Base-by-base conservation (phyloP, 2,329 filamentous ascomycete species). In the Chaetomium sp. region DNA sequence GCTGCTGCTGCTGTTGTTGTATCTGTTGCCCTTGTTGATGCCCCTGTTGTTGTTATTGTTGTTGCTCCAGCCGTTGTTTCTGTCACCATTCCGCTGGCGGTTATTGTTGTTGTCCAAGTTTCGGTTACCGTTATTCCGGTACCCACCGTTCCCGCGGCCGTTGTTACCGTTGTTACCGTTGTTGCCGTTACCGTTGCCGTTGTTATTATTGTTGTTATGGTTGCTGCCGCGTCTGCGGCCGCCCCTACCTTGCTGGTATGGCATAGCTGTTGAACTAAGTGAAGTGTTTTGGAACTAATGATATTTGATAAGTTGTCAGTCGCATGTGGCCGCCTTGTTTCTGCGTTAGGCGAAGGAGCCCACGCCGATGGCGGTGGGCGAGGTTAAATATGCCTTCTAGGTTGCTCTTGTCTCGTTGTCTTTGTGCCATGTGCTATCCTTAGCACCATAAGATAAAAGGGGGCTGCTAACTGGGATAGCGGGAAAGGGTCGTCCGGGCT, bases 51-150 rank as follows among this genome's bases (percentile, higher is more conserved):
- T 53, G 50, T 50, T 27, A 8, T 13, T 25, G 4, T 23, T 25
- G 57, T 65, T 63, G 19, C n/a, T 31, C 23, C 45, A 25, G 21
- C 38, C 38, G 13, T 27, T 13, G 56, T 49, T 57, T 42, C 38
- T 42, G 38, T 42, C 38, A 50, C 31, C 50, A 25, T 55, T 9
- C 4, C 38, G 38, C 2, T 16, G 8, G 13, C 23, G 19, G 21
- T 9, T 38, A 35, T 27, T 23, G 47, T 50, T 50, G 21, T 59
- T 50, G 42, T 19, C 25, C 10, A 9, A 29, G 59, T 66, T 63
- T 19, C 27, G 25, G 29, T 50, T 45, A 23, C 42, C 38, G 13
- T 27, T 10, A 53, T 49, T 56, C 35, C 25, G 45, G 27, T 51
- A 1, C 9, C 38, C 35, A 45, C 25, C 45, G 27, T 51, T 1